Percentiles rank a stretch among this genome's conserved stretches.
phyloP scores from a whole-genome alignment of 129 eudicot species.

The Erigeron canadensis region DNA sequence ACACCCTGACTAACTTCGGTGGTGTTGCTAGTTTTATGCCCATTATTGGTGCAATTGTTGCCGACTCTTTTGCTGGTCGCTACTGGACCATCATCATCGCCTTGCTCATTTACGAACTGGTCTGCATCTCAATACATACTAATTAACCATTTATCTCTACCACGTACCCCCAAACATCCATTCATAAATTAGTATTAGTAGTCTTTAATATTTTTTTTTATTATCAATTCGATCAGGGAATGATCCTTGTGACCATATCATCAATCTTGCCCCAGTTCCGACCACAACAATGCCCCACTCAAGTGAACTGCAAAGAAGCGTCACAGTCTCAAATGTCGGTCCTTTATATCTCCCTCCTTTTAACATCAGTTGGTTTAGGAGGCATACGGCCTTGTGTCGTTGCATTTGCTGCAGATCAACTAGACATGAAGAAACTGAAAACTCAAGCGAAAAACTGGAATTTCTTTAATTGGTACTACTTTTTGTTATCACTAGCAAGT shows the following conservation, averaged over 20 bases:
- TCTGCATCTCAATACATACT: slow-evolving; percentile 25
- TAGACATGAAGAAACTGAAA: slow-evolving; percentile 32
- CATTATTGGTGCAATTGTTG: slow-evolving; percentile 51
- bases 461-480: slow-evolving; percentile 39
- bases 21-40: slow-evolving; percentile 57
- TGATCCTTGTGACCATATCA: slow-evolving; percentile 54
- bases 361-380: slow-evolving; percentile 41
- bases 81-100: slow-evolving; percentile 54
- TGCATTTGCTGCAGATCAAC: slow-evolving; percentile 47
- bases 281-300: slow-evolving; percentile 51
- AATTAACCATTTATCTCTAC: too few relatives aligned
- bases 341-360: slow-evolving; percentile 38
- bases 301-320: slow-evolving; percentile 41
- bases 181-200: too few relatives aligned
- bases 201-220: too few relatives aligned
- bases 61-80: slow-evolving; percentile 68
- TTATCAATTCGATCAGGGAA: slow-evolving; percentile 42
- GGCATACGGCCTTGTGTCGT: slow-evolving; percentile 48
- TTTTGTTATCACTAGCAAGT: slow-evolving; percentile 23
- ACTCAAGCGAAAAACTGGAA: slow-evolving; percentile 28
- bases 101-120: slow-evolving; percentile 51
- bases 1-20: slow-evolving; percentile 52
- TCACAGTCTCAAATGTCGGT: slow-evolving; percentile 35
- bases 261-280: slow-evolving; percentile 42
- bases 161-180: too few relatives aligned